Evolutionary conservation across 1,284 basidiomycete species (phyloP), one percentile per base, ranked within the genome.

Genomic region (Fistulinella cinereoalba): DNA sequence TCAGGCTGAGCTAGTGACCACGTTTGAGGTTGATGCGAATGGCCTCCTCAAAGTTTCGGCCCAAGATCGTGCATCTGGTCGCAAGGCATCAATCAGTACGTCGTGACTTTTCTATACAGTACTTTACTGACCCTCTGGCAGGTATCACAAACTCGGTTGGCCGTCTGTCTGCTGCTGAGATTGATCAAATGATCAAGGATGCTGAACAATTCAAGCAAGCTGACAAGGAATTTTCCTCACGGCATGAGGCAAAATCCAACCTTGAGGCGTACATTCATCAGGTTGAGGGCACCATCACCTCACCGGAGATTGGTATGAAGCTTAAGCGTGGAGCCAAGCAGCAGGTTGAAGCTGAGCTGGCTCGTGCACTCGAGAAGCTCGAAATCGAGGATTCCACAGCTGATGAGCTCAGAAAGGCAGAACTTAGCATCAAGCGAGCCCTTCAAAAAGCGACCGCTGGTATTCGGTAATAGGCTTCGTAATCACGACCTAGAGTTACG

Each of bases 141-240:
- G 84, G 83, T 73, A 92, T 94, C 70, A 92, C 89, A 69, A 94
- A 93, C 82, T 96, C 93, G 49, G 93, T 96, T 65, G 94, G 94
- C 57, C 92, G 94, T 74, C 82, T 97, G 58, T 96, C 93, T 37
- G 82, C 86, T 41, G 88, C 84, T 56, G 94, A 97, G 80, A 97
- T 97, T 57, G 91, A 94, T 63, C 90, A 95, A 73, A 97, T 97
- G 95, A 94, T 97, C 79, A 92, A 93, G 77, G 92, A 97, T 66
- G 94, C 94, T 50, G 93, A 97, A 71, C 87, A 92, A 69, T 97
- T 84, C 85, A 94, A 93, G 80, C 83, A 86, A 68, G 91, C 91
- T 46, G 95, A 97, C 84, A 93, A 92, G 76, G 94, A 97, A 69
- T 96, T 94, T 80, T 88, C 92, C 58, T 87, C 93, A 51, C 88